Conservation (phyloP, 257 asterid genomes). For the Scutellaria baicalensis region DNA sequence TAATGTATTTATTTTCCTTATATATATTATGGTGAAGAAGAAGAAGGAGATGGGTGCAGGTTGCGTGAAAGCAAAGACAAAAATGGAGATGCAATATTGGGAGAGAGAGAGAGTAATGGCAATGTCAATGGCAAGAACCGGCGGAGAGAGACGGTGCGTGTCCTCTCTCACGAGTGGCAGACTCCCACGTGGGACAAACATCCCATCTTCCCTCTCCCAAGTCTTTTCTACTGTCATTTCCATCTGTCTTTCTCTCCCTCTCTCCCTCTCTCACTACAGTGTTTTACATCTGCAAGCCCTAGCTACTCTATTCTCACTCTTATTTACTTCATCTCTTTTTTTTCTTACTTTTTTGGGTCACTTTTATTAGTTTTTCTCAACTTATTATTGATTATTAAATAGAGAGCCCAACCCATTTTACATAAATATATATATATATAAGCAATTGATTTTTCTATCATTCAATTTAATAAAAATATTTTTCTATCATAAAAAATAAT, state of each 20-base stretch:
- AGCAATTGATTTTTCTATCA: too few relatives aligned
- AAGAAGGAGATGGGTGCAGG: not conserved
- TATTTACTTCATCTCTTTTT: too few relatives aligned
- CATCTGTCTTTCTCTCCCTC: slow-evolving; percentile 22
- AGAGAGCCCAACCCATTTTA: too few relatives aligned
- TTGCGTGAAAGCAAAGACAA: slow-evolving; percentile 72
- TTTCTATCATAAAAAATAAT: too few relatives aligned
- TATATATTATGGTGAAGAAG: not conserved
- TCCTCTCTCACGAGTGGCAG: slow-evolving; percentile 23
- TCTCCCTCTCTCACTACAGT: not conserved
- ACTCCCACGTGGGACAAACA: slow-evolving; percentile 45
- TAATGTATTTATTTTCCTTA: too few relatives aligned
- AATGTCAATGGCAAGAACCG: slow-evolving; percentile 23
- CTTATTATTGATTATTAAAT: too few relatives aligned
- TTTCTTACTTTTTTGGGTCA: too few relatives aligned
- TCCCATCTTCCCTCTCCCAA: slow-evolving; percentile 31
- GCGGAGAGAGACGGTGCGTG: slow-evolving; percentile 13
- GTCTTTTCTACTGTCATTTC: slow-evolving; percentile 48
- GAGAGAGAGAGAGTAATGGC: not conserved
- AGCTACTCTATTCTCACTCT: not conserved
- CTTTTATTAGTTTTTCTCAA: too few relatives aligned
- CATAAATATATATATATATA: too few relatives aligned
- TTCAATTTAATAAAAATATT: too few relatives aligned
- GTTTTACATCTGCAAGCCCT: slow-evolving; percentile 20
- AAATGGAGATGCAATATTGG: slow-evolving; percentile 1